Base-by-base conservation (phyloP, 352 stramenopile species). In the Pythium apleroticum region DNA sequence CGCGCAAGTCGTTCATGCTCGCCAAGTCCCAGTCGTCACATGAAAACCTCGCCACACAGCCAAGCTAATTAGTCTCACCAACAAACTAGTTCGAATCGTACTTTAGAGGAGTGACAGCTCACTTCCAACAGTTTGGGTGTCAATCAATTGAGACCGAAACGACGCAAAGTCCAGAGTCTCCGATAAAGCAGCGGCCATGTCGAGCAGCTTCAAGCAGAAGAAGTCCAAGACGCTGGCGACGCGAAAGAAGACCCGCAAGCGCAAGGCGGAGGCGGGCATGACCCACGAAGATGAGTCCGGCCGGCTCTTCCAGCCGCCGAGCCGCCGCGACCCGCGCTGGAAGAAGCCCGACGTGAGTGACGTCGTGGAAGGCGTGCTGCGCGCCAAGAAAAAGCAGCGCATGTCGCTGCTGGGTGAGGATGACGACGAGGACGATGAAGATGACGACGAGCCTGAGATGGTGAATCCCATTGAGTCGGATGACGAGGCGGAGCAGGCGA, bases 161-260 rank as follows among this genome's bases (percentile, higher is more conserved):
- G 20, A 22, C 24, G 22, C 24, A 56, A 20, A 11, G 48, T 19
- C 50, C 24, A 56, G 24, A 37, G 35, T 41, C 35, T 41, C 35
- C 9, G 11, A 41, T 20, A 41, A 17, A 12, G 31, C 27, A 28
- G 14, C 3, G 7, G 4, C 9, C 17, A 92, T 92, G 83, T 89
- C 81, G 64, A 92, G 79, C 78, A 92, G 79, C 78, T 92, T 81
- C 71, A 90, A 90, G 78, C 83, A 92, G 71, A 92, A 92, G 68
- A 92, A 92, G 73, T 61, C 88, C 68, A 89, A 87, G 74, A 92
- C 81, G 65, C 71, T 92, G 61, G 76, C 73, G 45, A 92, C 83
- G 68, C 79, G 83, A 50, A 90, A 90, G 78, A 89, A 89, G 60
- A 92, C 83, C 57, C 80, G 78, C 60, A 92, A 92, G 74, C 83